Base-by-base conservation (phyloP, 345 rosid species). In the Xanthoceras sorbifolium region DNA sequence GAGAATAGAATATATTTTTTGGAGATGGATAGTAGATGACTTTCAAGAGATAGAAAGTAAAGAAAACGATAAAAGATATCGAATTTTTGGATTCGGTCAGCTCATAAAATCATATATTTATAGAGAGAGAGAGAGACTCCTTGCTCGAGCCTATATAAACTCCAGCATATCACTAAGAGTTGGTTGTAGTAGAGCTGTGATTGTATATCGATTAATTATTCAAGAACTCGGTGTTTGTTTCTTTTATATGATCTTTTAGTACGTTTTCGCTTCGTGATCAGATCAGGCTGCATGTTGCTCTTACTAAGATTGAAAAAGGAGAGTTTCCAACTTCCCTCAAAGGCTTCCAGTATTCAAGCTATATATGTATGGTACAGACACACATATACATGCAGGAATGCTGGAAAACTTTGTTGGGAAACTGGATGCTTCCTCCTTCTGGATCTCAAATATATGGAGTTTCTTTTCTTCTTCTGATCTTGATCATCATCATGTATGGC, bases 401-500 rank as follows among this genome's bases (percentile, higher is more conserved):
- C 66, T 69, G 81, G 72, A 29, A 67, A 38, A 67, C 23, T 68
- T 44, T 52, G 63, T 32, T 9, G 72, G 73, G n/a, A 20, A 42
- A 14, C 57, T 69, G 68, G 64, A 64, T 59, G 75, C 71, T 74
- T 68, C 9, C 54, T 65, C 80, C 55, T 14, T 2, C 22, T 54
- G 60, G 60, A 6, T 3, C 8, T 36, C 40, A 36, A 36, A 36
- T 36, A 36, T 9, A 36, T 36, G 40, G 40, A 36, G 40, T 36
- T 36, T 36, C 7, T 36, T 36, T 36, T 36, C n/a, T 36, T 36
- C 40, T 36, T 36, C 40, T n/a, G n/a, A n/a, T n/a, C n/a, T n/a
- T n/a, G n/a, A n/a, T 36, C 40, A 5, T 36, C 8, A 36, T 36
- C 40, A 36, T 36, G 9, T 36, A 36, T 36, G 5, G 9, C 40